Conservation (phyloP, 2,329 filamentous ascomycete species). For the Ophiosphaerella herpotricha region DNA sequence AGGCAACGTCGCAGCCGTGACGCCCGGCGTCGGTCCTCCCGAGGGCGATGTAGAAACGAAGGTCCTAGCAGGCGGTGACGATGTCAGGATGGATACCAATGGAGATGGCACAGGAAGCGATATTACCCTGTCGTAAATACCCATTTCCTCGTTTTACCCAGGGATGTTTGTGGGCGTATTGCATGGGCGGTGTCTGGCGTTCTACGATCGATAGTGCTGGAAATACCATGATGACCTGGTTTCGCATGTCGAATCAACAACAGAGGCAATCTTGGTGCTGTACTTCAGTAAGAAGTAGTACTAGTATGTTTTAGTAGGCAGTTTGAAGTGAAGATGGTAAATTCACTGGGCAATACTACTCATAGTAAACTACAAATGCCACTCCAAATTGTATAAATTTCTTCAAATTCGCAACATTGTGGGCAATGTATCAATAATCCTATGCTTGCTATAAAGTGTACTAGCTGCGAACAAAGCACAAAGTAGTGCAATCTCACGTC, state of each 20-base stretch:
- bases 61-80: slow-evolving; percentile 45
- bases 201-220: background rate
- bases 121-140: slow-evolving; percentile 36
- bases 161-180: background rate
- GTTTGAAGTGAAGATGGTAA: too few relatives aligned
- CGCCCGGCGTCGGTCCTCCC: slow-evolving; percentile 74
- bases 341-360: too few relatives aligned
- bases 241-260: background rate
- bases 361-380: too few relatives aligned
- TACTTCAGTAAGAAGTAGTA: too few relatives aligned
- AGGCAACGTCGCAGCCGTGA: slow-evolving; percentile 82
- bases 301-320: too few relatives aligned
- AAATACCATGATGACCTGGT: background rate
- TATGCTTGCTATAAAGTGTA: too few relatives aligned
- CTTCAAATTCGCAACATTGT: too few relatives aligned
- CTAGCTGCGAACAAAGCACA: too few relatives aligned
- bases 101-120: slow-evolving; percentile 42
- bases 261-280: background rate
- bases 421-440: too few relatives aligned
- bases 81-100: slow-evolving; percentile 45
- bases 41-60: slow-evolving; percentile 39
- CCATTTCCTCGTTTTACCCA: background rate
- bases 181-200: slow-evolving; percentile 10
- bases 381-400: too few relatives aligned
- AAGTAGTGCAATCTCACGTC: too few relatives aligned